phyloP scores from a whole-genome alignment of 1,284 basidiomycete species.

The Trametes hirsuta region DNA sequence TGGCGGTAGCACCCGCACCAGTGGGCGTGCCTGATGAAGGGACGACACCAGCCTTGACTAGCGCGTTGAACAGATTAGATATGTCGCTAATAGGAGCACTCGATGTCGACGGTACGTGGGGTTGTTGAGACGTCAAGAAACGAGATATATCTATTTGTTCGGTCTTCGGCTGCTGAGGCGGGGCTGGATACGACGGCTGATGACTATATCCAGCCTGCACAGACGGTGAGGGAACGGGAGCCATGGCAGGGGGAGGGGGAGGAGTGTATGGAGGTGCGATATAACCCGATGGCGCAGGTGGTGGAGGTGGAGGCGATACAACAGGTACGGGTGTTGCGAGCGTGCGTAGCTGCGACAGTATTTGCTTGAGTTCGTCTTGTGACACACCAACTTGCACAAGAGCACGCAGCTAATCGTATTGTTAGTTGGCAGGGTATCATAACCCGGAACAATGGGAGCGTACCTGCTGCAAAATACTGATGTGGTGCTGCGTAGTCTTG shows the following conservation, averaged over 20 bases:
- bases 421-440: constrained; percentile 12
- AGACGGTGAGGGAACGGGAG: background rate
- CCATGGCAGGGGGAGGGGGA: constrained; percentile 22
- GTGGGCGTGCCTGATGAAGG: constrained; percentile 55
- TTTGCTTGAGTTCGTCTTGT: constrained; percentile 79
- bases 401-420: constrained; percentile 60
- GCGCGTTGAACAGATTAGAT: constrained; percentile 61
- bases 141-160: constrained; percentile 34
- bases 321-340: constrained; percentile 51
- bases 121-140: constrained; percentile 24
- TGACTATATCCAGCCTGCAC: constrained; percentile 35
- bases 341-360: constrained; percentile 74
- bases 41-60: constrained; percentile 78
- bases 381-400: constrained; percentile 82
- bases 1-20: constrained; percentile 48
- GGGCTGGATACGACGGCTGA: constrained; percentile 30
- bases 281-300: constrained; percentile 10
- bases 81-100: constrained; percentile 47
- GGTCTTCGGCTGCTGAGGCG: constrained; percentile 26
- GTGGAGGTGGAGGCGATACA: constrained; percentile 32
- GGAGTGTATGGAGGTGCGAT: constrained; percentile 31
- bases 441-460: constrained; percentile 28
- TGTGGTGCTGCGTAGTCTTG: constrained; percentile 60
- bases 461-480: constrained; percentile 76
- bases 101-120: constrained; percentile 31